Evolutionary conservation across 257 asterid species (phyloP).

Genomic region (Solanum okadae): DNA sequence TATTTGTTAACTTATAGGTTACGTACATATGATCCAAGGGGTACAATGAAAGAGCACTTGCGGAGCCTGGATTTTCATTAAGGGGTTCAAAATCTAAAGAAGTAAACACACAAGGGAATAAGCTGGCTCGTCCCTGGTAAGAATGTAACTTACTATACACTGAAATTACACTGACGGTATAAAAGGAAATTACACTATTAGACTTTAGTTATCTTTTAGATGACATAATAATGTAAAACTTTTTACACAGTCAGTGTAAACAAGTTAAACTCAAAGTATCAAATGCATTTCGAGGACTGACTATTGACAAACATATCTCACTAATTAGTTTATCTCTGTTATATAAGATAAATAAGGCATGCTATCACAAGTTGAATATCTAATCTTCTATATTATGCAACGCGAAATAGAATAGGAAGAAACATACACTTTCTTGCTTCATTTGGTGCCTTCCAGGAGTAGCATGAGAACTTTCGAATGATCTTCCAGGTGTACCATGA

Average conservation of each 20-base stretch:
- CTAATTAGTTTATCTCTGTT: background rate
- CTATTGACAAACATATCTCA: background rate
- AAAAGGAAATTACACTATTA: too few species aligned
- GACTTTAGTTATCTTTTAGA: too few species aligned
- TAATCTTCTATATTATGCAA: background rate
- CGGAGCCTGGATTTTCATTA: too few species aligned
- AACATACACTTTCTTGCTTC: conserved; percentile 49
- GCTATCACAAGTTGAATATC: background rate
- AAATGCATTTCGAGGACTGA: background rate
- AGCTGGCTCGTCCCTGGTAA: too few species aligned
- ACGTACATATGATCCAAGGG: background rate
- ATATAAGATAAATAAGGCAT: background rate
- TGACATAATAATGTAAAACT: background rate
- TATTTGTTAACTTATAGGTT: background rate
- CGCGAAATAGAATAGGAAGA: background rate
- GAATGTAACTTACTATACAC: too few species aligned
- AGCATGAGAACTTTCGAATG: conserved; percentile 15
- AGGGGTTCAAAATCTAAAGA: too few species aligned
- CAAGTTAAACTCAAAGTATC: background rate
- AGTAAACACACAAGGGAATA: too few species aligned
- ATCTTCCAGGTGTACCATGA: conserved; percentile 26
- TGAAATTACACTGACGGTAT: too few species aligned
- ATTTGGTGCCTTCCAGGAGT: conserved; percentile 26
- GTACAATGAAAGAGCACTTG: background rate
- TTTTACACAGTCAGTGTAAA: background rate